phyloP scores from a whole-genome alignment of 1,139 yeast genomes.

The Protomyces inundatus region DNA sequence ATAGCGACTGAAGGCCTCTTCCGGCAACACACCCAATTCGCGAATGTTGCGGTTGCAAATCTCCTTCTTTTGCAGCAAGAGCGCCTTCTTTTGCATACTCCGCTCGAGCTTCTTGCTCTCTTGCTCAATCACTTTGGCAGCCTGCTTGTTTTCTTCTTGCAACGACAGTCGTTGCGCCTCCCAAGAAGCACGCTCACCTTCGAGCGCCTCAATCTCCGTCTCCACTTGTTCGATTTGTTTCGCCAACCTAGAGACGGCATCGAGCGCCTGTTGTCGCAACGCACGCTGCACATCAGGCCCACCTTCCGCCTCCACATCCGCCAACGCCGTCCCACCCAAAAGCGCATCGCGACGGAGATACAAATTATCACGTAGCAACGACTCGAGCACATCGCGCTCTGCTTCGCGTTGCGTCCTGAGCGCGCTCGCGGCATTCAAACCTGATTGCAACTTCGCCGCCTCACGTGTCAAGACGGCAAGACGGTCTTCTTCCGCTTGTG shows the following conservation, averaged over 20 bases:
- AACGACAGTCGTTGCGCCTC: slow-evolving; percentile 48
- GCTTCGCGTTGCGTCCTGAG: slow-evolving; percentile 50
- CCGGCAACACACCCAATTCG: slow-evolving; percentile 82
- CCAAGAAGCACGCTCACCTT: slow-evolving; percentile 27
- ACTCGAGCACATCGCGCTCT: slow-evolving; percentile 48
- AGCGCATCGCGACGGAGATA: slow-evolving; percentile 44
- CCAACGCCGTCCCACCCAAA: slow-evolving; percentile 7
- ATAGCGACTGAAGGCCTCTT: slow-evolving; percentile 63
- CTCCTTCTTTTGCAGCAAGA: slow-evolving; percentile 58
- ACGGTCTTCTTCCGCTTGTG: slow-evolving; percentile 45
- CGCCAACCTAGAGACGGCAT: slow-evolving; percentile 39
- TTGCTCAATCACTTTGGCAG: slow-evolving; percentile 55
- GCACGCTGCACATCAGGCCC: slow-evolving; percentile 35
- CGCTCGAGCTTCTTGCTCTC: slow-evolving; percentile 64
- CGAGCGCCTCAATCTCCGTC: slow-evolving; percentile 29
- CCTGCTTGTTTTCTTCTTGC: slow-evolving; percentile 53
- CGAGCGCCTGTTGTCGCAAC: slow-evolving; percentile 37
- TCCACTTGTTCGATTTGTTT: slow-evolving; percentile 35
- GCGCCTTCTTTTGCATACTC: slow-evolving; percentile 57
- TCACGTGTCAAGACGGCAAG: slow-evolving; percentile 43
- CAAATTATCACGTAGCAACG: slow-evolving; percentile 56
- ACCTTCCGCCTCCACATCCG: slow-evolving; percentile 32
- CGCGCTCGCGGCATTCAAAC: slow-evolving; percentile 45
- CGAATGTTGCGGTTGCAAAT: slow-evolving; percentile 69
- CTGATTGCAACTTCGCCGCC: slow-evolving; percentile 41